Conservation (phyloP, 306 rosid species). For the Medicago truncatula region MtrunA17r5.0-ANR NC_053048.1:18205001-18205500, state of each 20-base stretch:
- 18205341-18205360: too few species aligned
- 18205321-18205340: not conserved
- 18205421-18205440: too few species aligned
- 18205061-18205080: constrained; percentile 11
- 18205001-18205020: not conserved
- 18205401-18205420: too few species aligned
- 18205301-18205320: not conserved
- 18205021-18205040: not conserved
- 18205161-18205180: constrained; percentile 58
- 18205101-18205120: constrained; percentile 52
- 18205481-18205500: not conserved
- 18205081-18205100: constrained; percentile 16
- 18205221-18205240: constrained; percentile 74
- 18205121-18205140: constrained; percentile 48
- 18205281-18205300: not conserved
- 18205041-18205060: constrained; percentile 15
- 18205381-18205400: too few species aligned
- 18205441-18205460: too few species aligned
- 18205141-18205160: constrained; percentile 33
- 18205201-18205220: constrained; percentile 48
- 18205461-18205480: not conserved
- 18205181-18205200: constrained; percentile 37
- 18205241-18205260: not conserved
- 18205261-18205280: not conserved
- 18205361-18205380: too few species aligned